Conservation (phyloP, 805 yeast genomes). For the Ogataea kodamae region DNA sequence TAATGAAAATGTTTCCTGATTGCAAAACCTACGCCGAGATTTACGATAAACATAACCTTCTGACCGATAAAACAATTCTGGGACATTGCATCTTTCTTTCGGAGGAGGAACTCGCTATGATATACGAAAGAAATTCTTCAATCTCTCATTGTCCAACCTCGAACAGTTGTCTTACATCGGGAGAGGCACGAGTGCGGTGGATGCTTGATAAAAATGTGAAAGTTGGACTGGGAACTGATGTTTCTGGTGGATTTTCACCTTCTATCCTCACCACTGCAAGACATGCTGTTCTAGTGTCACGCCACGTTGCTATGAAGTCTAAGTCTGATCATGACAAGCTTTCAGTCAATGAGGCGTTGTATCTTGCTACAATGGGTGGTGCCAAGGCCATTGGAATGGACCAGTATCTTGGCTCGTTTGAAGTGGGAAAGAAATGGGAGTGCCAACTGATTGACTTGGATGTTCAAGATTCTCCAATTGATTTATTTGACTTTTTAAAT, state of each 20-base stretch:
- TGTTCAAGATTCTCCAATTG: constrained; percentile 52
- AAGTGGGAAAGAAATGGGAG: constrained; percentile 74
- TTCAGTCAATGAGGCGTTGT: constrained; percentile 63
- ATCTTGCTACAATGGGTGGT: constrained; percentile 81
- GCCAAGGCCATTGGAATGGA: constrained; percentile 65
- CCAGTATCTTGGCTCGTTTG: constrained; percentile 60
- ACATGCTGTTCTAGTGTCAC: constrained; percentile 63
- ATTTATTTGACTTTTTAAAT: constrained; percentile 66
- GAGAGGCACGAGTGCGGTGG: constrained; percentile 76
- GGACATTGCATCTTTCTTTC: constrained; percentile 82
- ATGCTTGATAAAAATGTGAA: constrained; percentile 60
- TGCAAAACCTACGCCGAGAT: constrained; percentile 65
- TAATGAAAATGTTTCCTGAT: constrained; percentile 66
- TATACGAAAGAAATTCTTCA: constrained; percentile 54
- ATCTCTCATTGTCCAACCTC: constrained; percentile 88
- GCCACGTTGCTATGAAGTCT: constrained; percentile 58
- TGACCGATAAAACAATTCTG: constrained; percentile 62
- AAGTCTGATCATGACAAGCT: constrained; percentile 43
- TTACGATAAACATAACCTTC: constrained; percentile 56
- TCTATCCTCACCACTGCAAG: constrained; percentile 59
- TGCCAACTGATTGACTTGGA: constrained; percentile 68
- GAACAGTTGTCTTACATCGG: constrained; percentile 78
- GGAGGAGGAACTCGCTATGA: constrained; percentile 54
- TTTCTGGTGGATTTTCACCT: constrained; percentile 67
- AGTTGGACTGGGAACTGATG: constrained; percentile 73